Base-by-base conservation (phyloP, 202 grass and related monocot genomes). In the Digitaria exilis region DNA sequence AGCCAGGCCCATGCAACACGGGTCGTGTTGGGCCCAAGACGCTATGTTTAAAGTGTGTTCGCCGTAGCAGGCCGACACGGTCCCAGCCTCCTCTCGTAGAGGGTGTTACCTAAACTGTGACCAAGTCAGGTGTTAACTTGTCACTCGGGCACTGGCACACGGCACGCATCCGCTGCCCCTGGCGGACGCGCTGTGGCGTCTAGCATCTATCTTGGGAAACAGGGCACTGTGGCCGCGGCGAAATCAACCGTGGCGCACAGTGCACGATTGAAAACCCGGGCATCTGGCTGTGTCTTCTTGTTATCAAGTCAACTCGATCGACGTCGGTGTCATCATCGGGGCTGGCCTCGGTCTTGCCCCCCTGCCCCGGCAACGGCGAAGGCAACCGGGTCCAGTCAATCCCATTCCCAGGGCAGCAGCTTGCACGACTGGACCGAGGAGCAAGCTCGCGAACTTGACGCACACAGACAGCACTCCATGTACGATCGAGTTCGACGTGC, bases 341-440 rank as follows among this genome's bases (percentile, higher is more conserved):
- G 41, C n/a, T 6, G n/a, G 39, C 15, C 26, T 50, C 9, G 45
- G 69, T 52, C 70, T 73, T 51, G 21, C 44, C 25, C 24, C 50
- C 26, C 69, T 18, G 69, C 69, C 45, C 69, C 46, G 70, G 48
- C 69, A 50, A 6, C 35, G 16, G 69, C 46, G 3, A 32, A 25
- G 17, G 32, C 64, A 21, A 51, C 69, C 69, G 4, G 70, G 45
- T 73, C 69, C 9, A 28, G 70, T 73, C 70, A 73, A 73, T 30
- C 70, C 28, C 57, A 7, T 60, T 12, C 25, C 13, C 70, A 30
- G 1, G 4, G 10, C 34, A 21, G 4, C 19, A 25, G n/a, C 46
- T 73, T 13, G 45, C 45, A 32, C 69, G 45, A 52, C 44, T 21
- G 17, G 69, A 72, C 69, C 17, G 31, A 34, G 7, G 15, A 48